Evolutionary conservation across 1,284 basidiomycete genomes (phyloP).

Genomic region (Cerrena zonata): DNA sequence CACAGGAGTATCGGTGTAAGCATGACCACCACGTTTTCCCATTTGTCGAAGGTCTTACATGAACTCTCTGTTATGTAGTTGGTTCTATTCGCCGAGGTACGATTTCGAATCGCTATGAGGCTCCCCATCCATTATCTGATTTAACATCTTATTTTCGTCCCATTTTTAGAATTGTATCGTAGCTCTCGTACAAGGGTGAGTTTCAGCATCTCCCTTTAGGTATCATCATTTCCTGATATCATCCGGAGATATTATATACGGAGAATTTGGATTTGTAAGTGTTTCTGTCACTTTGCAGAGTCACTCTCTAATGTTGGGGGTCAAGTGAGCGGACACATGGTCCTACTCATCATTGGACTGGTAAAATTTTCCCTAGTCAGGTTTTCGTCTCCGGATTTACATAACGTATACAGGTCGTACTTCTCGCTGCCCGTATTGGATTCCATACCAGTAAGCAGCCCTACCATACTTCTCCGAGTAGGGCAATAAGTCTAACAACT

Average conservation of each 20-base stretch:
- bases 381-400: no score
- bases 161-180: background rate
- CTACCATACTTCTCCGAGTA: background rate
- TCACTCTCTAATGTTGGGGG: background rate
- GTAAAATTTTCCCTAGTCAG: no score
- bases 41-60: no score
- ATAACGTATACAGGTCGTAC: background rate
- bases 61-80: background rate
- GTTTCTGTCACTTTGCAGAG: background rate
- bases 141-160: background rate
- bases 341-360: background rate
- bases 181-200: background rate
- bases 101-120: background rate
- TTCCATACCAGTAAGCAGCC: background rate
- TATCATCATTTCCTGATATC: background rate
- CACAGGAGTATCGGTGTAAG: conserved; percentile 2
- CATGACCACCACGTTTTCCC: no score
- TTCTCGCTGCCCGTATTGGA: background rate
- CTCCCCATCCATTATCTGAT: background rate
- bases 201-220: background rate
- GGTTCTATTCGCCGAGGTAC: background rate
- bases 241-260: background rate
- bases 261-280: background rate
- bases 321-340: background rate
- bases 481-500: background rate